Evolutionary conservation across 1,284 basidiomycete species (phyloP).

Genomic region (Cystobasidiaceae sp.): DNA sequence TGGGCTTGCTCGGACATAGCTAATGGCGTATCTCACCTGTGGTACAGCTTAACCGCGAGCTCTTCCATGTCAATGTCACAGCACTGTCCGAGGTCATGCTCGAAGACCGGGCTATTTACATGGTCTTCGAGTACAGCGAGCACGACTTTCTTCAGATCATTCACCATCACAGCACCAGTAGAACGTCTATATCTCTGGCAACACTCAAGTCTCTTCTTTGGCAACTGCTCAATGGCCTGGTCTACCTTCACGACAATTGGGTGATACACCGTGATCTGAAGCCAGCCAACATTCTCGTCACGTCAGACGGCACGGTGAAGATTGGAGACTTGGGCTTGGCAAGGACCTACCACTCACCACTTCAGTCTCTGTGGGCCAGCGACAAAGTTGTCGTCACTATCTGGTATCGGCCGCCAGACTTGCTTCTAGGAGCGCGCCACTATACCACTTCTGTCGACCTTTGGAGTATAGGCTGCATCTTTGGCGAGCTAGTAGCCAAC

Average conservation of each 20-base stretch:
- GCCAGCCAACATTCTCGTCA: slow-evolving; percentile 97
- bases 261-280: slow-evolving; percentile 96
- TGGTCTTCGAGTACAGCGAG: slow-evolving; percentile 99
- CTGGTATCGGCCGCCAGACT: slow-evolving; percentile 96
- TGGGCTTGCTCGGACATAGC: too few relatives aligned
- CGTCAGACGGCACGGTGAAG: slow-evolving; percentile 81
- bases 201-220: slow-evolving; percentile 90
- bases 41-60: slow-evolving; percentile 94
- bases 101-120: slow-evolving; percentile 97
- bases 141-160: slow-evolving; percentile 99
- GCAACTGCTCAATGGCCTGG: slow-evolving; percentile 90
- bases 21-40: too few relatives aligned
- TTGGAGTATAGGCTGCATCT: slow-evolving; percentile 91
- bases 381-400: slow-evolving; percentile 99
- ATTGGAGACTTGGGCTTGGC: slow-evolving; percentile 96
- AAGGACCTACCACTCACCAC: slow-evolving; percentile 73
- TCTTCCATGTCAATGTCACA: slow-evolving; percentile 87
- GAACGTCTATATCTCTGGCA: slow-evolving; percentile 63
- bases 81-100: slow-evolving; percentile 89
- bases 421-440: slow-evolving; percentile 81
- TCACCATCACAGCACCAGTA: slow-evolving; percentile 89
- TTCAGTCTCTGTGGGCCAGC: slow-evolving; percentile 68
- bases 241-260: slow-evolving; percentile 91
- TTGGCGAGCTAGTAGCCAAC: slow-evolving; percentile 88
- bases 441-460: slow-evolving; percentile 85